A percentile compares a stretch with the other conserved stretches of the same genome.
phyloP scores from a whole-genome alignment of 306 rosid genomes.

The Nissolia schottii region DNA sequence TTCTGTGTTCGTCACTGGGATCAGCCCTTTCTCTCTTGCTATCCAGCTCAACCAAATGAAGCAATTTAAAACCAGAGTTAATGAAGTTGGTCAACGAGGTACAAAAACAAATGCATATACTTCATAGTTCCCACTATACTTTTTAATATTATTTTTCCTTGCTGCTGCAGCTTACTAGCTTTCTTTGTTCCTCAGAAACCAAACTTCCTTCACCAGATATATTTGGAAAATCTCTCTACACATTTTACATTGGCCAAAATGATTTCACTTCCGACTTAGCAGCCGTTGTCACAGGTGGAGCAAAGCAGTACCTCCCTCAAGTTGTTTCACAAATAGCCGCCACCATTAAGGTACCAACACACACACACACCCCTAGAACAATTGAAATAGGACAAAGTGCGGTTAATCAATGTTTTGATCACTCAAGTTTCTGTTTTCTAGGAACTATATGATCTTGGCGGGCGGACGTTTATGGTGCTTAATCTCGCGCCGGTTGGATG shows the following conservation, averaged over 20 bases:
- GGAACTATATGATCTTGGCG: slow-evolving; percentile 77
- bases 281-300: slow-evolving; percentile 58
- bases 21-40: slow-evolving; percentile 81
- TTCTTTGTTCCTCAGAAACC: slow-evolving; percentile 31
- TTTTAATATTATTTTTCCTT: not conserved
- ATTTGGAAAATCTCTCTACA: slow-evolving; percentile 71
- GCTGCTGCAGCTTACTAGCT: not conserved
- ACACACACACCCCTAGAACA: not conserved
- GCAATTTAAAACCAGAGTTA: slow-evolving; percentile 14
- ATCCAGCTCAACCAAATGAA: slow-evolving; percentile 83
- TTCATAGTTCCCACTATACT: not conserved
- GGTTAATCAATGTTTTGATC: not conserved
- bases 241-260: slow-evolving; percentile 74
- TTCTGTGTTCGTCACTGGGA: slow-evolving; percentile 41
- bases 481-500: slow-evolving; percentile 93
- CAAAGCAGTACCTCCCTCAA: slow-evolving; percentile 63
- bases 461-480: slow-evolving; percentile 63
- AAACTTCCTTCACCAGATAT: slow-evolving; percentile 59
- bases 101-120: not conserved
- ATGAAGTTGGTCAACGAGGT: slow-evolving; percentile 42
- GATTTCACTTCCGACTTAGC: slow-evolving; percentile 68
- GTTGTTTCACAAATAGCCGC: slow-evolving; percentile 61
- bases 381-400: not conserved
- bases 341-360: slow-evolving; percentile 52
- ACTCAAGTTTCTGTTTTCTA: slow-evolving; percentile 30